A percentile compares a stretch with the other conserved stretches of the same genome.
Conservation (phyloP, 106 monocot species). For the Iris macrosiphon region DNA sequence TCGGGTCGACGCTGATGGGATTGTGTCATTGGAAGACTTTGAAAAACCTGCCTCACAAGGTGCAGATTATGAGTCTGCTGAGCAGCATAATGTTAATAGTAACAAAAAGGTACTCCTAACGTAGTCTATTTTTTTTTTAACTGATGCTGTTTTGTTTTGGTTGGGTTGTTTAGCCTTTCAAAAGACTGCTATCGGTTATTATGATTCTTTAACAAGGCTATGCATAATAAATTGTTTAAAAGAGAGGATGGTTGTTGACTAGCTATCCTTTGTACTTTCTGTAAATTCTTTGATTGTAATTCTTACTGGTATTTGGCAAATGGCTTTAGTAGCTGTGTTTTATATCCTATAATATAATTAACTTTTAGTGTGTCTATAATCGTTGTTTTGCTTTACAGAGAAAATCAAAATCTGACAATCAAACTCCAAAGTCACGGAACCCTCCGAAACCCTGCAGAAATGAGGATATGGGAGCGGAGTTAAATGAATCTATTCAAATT, state of each 20-base stretch:
- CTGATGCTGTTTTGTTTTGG: too few relatives aligned
- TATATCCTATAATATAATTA: too few relatives aligned
- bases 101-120: constrained; percentile 70
- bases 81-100: constrained; percentile 27
- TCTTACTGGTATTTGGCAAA: too few relatives aligned
- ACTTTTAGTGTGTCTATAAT: too few relatives aligned
- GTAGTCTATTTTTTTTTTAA: not conserved
- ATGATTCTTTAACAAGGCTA: too few relatives aligned
- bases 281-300: too few relatives aligned
- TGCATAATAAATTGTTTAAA: too few relatives aligned
- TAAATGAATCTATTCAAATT: constrained; percentile 15
- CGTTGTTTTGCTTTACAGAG: constrained; percentile 29
- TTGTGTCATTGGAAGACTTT: constrained; percentile 66
- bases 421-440: constrained; percentile 27
- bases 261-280: too few relatives aligned
- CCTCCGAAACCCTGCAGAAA: constrained; percentile 14
- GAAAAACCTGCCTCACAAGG: constrained; percentile 23
- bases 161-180: too few relatives aligned
- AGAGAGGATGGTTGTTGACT: too few relatives aligned
- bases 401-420: constrained; percentile 39
- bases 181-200: too few relatives aligned
- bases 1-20: constrained; percentile 72
- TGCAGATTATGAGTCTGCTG: constrained; percentile 24
- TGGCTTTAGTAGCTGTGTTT: too few relatives aligned
- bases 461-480: constrained; percentile 17